Base-by-base conservation (phyloP, 257 asterid species). In the Solanum neorickii region DNA sequence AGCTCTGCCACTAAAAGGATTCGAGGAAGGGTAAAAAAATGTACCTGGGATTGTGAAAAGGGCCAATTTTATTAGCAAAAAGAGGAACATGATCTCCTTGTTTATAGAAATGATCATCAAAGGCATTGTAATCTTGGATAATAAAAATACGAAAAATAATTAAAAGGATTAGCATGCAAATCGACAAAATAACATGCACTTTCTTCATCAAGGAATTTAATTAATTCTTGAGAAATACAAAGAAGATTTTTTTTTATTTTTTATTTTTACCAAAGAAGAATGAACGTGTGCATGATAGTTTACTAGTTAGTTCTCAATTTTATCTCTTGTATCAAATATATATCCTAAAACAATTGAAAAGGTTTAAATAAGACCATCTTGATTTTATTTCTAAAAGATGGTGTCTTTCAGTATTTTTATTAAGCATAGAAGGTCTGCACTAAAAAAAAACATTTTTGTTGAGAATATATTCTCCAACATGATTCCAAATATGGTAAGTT, bases 71-170 rank as follows among this genome's bases (percentile, higher is more conserved):
- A 87, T 83, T 83, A 35, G 83, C 89, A 35, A 47, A 87, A 18
- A 89, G 56, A 42, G 88, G 89, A 59, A 89, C 83, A 29, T 73
- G 86, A 83, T 89, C 89, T 23, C 87, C 91, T n/a, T 72, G n/a
- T 74, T 83, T 77, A 84, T 86, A 89, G 4, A 60, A 42, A 82
- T 89, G 88, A 52, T 87, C 68, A 39, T 83, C 33, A 39, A 60
- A 72, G 29, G 65, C 82, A 77, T 87, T 86, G 9, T 35, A 2
- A 31, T 69, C 20, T 87, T 68, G 70, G 16, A 56, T 70, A 14
- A 73, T 37, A 29, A 49, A 37, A 56, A 47, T 20, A 7, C 12
- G 85, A 29, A 15, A 80, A 29, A 80, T 18, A 16, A 47, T 11
- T 62, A 80, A 15, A 29, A 80, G 44, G 4, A 14, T 80, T 5